phyloP scores from a whole-genome alignment of 352 stramenopile genomes.

The Nothophytophthora sp. region DNA sequence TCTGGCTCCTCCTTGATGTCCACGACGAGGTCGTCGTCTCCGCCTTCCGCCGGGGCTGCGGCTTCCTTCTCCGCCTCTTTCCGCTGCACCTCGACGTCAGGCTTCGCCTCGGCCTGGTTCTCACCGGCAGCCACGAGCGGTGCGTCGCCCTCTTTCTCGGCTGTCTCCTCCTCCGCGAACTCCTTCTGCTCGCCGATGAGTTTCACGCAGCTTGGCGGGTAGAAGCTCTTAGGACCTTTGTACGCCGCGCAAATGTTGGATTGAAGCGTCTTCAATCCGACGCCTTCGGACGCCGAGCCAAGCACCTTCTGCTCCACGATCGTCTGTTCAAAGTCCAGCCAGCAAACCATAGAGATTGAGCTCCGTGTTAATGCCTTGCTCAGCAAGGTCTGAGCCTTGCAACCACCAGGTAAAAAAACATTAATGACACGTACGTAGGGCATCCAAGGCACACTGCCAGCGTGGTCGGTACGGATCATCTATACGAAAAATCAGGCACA shows the following conservation, averaged over 20 bases:
- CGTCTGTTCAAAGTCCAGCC: constrained; percentile 35
- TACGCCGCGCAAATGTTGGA: constrained; percentile 63
- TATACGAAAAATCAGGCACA: constrained; percentile 15
- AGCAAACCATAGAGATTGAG: not conserved
- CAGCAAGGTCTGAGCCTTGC: not conserved
- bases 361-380: not conserved
- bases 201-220: constrained; percentile 55
- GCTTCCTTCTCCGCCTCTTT: constrained; percentile 3
- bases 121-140: constrained; percentile 15
- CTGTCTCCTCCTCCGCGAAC: constrained; percentile 40
- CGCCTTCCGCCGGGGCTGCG: constrained; percentile 14
- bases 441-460: constrained; percentile 63
- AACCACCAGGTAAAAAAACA: not conserved
- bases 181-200: constrained; percentile 58
- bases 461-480: constrained; percentile 64
- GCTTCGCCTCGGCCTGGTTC: not conserved
- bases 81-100: constrained; percentile 1
- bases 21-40: constrained; percentile 28
- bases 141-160: constrained; percentile 11
- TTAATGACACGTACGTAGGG: constrained; percentile 53
- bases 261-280: constrained; percentile 64
- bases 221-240: constrained; percentile 63
- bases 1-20: constrained; percentile 39
- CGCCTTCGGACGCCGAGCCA: constrained; percentile 52
- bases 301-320: constrained; percentile 62